Conservation (phyloP, 768 basidiomycete genomes). For the Leccinum broughii region DNA sequence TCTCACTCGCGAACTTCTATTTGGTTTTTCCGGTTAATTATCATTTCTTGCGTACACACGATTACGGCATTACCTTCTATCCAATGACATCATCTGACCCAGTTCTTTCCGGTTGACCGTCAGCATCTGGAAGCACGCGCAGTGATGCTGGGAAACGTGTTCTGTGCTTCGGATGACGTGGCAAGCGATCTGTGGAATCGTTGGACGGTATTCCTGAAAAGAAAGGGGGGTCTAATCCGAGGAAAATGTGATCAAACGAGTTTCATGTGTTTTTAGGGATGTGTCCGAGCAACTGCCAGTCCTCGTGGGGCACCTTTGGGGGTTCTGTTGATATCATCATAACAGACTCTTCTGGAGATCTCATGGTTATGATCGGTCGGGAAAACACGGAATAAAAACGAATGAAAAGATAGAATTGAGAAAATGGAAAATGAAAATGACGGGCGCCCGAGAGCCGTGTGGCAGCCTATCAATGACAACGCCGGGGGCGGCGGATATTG, state of each 20-base stretch:
- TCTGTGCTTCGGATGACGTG: neutral
- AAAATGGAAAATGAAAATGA: neutral
- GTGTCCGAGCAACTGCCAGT: neutral
- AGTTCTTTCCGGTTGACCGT: neutral
- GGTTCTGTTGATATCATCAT: neutral
- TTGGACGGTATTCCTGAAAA: neutral
- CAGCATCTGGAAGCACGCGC: neutral
- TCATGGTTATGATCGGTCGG: neutral
- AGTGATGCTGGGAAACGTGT: neutral
- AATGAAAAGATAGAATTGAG: neutral
- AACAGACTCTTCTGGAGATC: neutral
- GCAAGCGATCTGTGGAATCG: neutral
- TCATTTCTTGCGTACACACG: slow-evolving; percentile 19
- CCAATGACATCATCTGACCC: slow-evolving; percentile 4
- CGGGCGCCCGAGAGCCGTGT: neutral
- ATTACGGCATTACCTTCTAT: slow-evolving; percentile 9
- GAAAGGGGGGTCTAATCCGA: neutral
- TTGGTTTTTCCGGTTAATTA: slow-evolving; percentile 19
- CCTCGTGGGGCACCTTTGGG: neutral
- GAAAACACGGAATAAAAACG: neutral
- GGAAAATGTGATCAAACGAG: neutral
- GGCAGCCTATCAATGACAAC: neutral
- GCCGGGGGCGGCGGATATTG: neutral
- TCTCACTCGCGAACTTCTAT: slow-evolving; percentile 5
- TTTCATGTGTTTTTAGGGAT: neutral